Evolutionary conservation across 352 stramenopile species (phyloP).

Genomic region (Phytopythium cucurbitacearum): DNA sequence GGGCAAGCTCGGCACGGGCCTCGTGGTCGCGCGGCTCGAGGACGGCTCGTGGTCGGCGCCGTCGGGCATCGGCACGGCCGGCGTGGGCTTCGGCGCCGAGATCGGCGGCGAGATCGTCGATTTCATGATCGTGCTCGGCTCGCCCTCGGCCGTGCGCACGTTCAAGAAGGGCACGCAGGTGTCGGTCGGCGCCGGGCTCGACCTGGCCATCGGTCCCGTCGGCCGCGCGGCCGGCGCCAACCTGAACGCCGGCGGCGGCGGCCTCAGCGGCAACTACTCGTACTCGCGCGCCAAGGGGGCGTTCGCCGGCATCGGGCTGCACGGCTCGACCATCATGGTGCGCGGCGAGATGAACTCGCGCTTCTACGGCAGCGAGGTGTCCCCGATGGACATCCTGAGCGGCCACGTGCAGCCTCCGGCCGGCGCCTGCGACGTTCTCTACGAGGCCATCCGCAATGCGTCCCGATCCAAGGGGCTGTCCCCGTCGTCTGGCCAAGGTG

Average conservation of each 20-base stretch:
- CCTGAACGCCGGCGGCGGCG: slow-evolving; percentile 72
- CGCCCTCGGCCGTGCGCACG: slow-evolving; percentile 56
- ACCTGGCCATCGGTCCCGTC: slow-evolving; percentile 70
- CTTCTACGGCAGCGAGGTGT: slow-evolving; percentile 82
- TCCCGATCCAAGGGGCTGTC: slow-evolving; percentile 8
- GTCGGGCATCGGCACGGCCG: slow-evolving; percentile 77
- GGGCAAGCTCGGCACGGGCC: slow-evolving; percentile 77
- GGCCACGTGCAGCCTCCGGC: slow-evolving; percentile 62
- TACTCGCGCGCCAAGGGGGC: slow-evolving; percentile 82
- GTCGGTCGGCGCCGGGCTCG: slow-evolving; percentile 69
- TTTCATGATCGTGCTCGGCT: slow-evolving; percentile 88
- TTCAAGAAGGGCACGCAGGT: slow-evolving; percentile 86
- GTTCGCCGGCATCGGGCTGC: slow-evolving; percentile 74
- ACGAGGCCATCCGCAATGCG: slow-evolving; percentile 61
- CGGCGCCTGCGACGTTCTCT: slow-evolving; percentile 63
- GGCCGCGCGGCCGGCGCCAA: slow-evolving; percentile 65
- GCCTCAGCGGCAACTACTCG: slow-evolving; percentile 80
- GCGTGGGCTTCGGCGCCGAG: slow-evolving; percentile 77
- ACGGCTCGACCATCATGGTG: slow-evolving; percentile 81
- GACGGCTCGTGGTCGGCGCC: slow-evolving; percentile 82
- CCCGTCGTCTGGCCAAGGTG: slow-evolving; percentile 1
- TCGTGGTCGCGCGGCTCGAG: slow-evolving; percentile 75
- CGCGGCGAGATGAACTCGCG: slow-evolving; percentile 81
- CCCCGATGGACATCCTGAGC: slow-evolving; percentile 76
- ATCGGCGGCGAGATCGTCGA: slow-evolving; percentile 86